Evolutionary conservation across 148 eudicot genomes (phyloP), one percentile per base, ranked within the genome.

Genomic region (Chenopodium suecicum): DNA sequence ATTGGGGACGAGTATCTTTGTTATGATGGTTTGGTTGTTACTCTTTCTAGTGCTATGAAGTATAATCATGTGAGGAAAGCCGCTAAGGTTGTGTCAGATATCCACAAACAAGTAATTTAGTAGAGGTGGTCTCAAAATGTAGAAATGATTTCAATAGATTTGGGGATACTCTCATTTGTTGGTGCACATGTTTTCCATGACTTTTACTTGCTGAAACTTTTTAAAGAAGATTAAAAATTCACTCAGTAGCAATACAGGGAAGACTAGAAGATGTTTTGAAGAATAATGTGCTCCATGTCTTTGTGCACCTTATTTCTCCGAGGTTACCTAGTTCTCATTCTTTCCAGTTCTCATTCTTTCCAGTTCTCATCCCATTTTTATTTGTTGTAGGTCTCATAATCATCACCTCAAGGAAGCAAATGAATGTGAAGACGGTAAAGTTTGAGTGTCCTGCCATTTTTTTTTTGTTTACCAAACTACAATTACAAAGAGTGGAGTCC

Each of bases 321-420:
- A 25, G 70, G 32, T 67, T 67, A 29, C 1, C 70, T 19, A 70
- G 19, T 56, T n/a, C 32, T 11, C 44, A 6, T 41, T 41, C 44
- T 41, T 41, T 41, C 7, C 44, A 70, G 19, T 56, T n/a, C 32
- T 11, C 44, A 6, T 41, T 41, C 44, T 41, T 41, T 41, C 7
- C 44, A 25, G 29, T 17, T 56, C 41, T 34, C 58, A 56, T 80
- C 63, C 66, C 70, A 31, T n/a, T 34, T 41, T 41, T 46, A 56
- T 74, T 47, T 64, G 4, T 25, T 87, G 83, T 90, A 90, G 91
- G 89, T 84, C 86, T 47, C 84, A 87, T 32, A 69, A 46, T 8
- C 58, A 73, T 73, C 89, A 86, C 56, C 81, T 89, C 80, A 83
- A 80, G 85, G 90, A 90, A 79, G 86, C 79, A 70, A 83, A 80